A percentile compares a stretch with the other conserved stretches of the same genome.
Conservation (phyloP, 768 basidiomycete genomes). For the Boletellus emodensis region DNA sequence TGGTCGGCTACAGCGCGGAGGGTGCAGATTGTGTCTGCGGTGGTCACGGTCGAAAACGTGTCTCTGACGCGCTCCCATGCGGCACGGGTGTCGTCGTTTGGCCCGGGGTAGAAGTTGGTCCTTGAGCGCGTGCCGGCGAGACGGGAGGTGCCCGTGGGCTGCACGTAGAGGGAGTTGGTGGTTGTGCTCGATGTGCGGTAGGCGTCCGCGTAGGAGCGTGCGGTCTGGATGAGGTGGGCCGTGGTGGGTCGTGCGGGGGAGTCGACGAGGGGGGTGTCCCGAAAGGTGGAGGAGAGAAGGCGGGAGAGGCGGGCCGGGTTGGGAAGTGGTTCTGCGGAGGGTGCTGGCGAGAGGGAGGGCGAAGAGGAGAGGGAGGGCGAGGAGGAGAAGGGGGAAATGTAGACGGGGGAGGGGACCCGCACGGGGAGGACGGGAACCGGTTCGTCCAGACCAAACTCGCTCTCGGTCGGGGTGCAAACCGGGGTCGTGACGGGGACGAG, state of each 20-base stretch:
- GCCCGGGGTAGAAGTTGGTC: constrained; percentile 4
- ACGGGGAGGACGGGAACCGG: constrained; percentile 3
- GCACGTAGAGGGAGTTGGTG: constrained; percentile 15
- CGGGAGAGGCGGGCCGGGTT: constrained; percentile 16
- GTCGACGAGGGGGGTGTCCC: constrained; percentile 1
- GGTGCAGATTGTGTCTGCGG: constrained; percentile 10
- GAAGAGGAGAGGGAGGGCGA: constrained; percentile 11
- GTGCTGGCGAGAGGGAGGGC: constrained; percentile 12
- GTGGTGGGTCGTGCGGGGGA: constrained; percentile 12
- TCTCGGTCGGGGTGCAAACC: constrained; percentile 17
- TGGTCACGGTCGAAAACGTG: constrained; percentile 21
- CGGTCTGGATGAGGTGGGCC: constrained; percentile 15
- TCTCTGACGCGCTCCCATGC: constrained; percentile 7
- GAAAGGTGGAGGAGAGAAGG: constrained; percentile 21
- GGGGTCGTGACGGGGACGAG: constrained; percentile 18
- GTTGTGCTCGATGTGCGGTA: constrained; percentile 11
- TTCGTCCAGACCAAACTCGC: constrained; percentile 14
- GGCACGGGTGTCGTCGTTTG: background rate
- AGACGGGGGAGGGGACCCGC: constrained; percentile 20
- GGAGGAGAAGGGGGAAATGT: constrained; percentile 19
- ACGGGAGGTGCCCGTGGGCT: constrained; percentile 2
- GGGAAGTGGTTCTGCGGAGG: constrained; percentile 14
- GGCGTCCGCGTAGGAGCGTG: constrained; percentile 14
- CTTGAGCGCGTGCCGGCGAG: constrained; percentile 14
- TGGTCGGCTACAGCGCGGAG: background rate